These are phyloP conservation scores for Lentinula raphanica DNA, from an alignment of 768 basidiomycete species.

Conservation along the genomic window DNA sequence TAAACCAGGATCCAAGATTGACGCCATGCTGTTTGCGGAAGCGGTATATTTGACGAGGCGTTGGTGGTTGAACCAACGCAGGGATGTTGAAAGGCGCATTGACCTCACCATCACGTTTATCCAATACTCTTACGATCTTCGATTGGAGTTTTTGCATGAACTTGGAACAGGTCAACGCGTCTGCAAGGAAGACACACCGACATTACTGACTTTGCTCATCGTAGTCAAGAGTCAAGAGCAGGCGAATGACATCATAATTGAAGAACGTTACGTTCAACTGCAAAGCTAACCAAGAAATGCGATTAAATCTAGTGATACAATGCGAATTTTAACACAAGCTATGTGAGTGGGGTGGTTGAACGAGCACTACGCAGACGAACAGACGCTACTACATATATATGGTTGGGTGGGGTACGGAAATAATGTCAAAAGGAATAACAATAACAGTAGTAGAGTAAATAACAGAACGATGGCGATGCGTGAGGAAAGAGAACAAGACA, in stretches of 20 bases:
- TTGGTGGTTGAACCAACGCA: conserved; percentile 5
- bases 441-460: background rate
- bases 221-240: background rate
- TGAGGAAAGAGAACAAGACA: background rate
- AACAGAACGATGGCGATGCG: too few relatives aligned
- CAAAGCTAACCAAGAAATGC: background rate
- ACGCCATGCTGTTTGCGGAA: conserved; percentile 77
- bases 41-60: conserved; percentile 26
- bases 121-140: conserved; percentile 2
- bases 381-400: background rate
- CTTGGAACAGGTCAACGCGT: background rate
- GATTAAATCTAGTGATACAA: background rate
- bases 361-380: background rate
- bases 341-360: background rate
- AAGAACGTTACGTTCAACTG: background rate
- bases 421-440: background rate
- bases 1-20: conserved; percentile 83
- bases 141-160: conserved; percentile 6
- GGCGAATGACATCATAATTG: background rate
- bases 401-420: background rate
- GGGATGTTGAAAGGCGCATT: background rate
- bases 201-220: background rate
- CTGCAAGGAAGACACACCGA: background rate
- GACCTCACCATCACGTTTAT: background rate
- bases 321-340: background rate